Conservation (phyloP, 306 rosid species). For the Vigna angularis region DNA sequence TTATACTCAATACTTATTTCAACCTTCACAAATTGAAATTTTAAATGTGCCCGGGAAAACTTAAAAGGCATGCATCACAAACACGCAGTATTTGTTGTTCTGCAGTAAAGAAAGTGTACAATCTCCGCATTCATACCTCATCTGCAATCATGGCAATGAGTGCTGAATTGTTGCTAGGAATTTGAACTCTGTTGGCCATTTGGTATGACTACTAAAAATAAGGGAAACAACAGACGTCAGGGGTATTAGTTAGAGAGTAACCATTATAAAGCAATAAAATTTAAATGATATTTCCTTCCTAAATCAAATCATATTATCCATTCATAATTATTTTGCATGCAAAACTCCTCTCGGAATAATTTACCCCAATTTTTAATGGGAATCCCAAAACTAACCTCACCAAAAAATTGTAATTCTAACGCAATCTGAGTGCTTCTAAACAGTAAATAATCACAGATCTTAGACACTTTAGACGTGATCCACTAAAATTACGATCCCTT, state of each 20-base stretch:
- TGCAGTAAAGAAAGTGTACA: neutral
- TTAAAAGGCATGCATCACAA: neutral
- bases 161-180: conserved; percentile 67
- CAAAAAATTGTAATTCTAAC: neutral
- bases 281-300: neutral
- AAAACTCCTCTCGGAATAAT: neutral
- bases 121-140: conserved; percentile 61
- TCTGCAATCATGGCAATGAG: conserved; percentile 95
- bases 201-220: conserved; percentile 37
- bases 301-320: neutral
- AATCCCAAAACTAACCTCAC: conserved; percentile 1
- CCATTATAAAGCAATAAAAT: conserved; percentile 14
- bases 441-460: conserved; percentile 35
- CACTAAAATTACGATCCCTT: conserved; percentile 11
- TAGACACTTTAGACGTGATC: conserved; percentile 1
- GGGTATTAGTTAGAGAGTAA: conserved; percentile 9
- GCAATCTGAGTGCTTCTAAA: conserved; percentile 4
- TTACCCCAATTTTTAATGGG: neutral
- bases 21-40: conserved; percentile 15
- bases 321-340: conserved; percentile 10
- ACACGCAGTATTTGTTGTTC: neutral
- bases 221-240: conserved; percentile 4
- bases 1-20: conserved; percentile 19
- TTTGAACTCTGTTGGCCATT: conserved; percentile 78
- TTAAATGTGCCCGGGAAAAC: neutral